Evolutionary conservation across 257 asterid species (phyloP), one percentile per base, ranked within the genome.

Genomic region (Nicotiana paniculata): DNA sequence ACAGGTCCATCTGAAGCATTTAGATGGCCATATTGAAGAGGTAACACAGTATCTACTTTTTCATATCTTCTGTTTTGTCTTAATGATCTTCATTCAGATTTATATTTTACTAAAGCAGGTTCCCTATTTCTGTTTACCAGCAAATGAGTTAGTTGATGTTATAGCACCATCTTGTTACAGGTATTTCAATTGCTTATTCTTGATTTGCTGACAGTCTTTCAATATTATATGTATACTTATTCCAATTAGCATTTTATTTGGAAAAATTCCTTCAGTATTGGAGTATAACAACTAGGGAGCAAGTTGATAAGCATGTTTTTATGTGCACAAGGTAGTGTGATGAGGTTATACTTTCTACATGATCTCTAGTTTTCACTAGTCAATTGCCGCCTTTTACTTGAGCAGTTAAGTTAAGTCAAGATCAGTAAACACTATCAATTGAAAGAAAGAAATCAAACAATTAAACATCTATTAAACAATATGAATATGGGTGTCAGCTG

Each of bases 151-250:
- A 82, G 95, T 93, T 48, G 98, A 96, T 90, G 99, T 90, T 85
- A 96, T 96, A 81, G 99, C 99, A 77, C 97, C 99, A 86, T 96
- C 99, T 78, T 96, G 99, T 91, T 96, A 94, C 90, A 96, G 99
- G 99, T 96, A 87, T 84, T 53, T 68, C 35, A 33, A 67, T 77
- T 86, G 51, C 57, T 76, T 62, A 62, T 77, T 86, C 72, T 76
- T 61, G 62, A 24, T 74, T 74, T 74, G 7, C 43, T 48, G 79
- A 74, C 78, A 51, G 82, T 9, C 61, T 69, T 48, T 46, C 33
- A 64, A 70, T 24, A 62, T n/a, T 64, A 80, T 63, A 32, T 72
- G 37, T 32, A 46, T 21, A 72, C 59, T 12, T 72, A 21, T 43
- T 68, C 15, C 55, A n/a, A 43, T 68, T 68, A 18, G 17, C 39